Percentiles rank a stretch among this genome's conserved stretches.
These are phyloP conservation scores for Fomitopsis pulvina DNA, from an alignment of 768 basidiomycete species.

Conservation along the genomic window DNA sequence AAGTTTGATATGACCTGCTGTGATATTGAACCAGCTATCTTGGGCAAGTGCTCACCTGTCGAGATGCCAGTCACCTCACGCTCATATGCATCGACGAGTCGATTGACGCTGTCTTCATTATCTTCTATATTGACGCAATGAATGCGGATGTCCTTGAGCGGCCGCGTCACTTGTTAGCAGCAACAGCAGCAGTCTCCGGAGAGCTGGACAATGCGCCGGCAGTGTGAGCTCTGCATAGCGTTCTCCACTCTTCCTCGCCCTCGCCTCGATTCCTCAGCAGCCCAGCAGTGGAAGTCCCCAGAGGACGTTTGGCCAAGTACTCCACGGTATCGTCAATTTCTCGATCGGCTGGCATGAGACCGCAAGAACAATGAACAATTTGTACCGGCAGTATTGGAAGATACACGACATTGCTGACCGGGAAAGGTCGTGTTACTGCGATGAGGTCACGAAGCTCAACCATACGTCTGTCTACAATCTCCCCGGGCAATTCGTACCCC, in stretches of 20 bases:
- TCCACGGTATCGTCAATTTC: constrained; percentile 3
- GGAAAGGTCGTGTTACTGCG: constrained; percentile 13
- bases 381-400: constrained; percentile 32
- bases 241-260: constrained; percentile 21
- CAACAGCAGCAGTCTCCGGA: constrained; percentile 6
- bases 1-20: constrained; percentile 13
- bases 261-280: constrained; percentile 16
- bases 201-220: constrained; percentile 15
- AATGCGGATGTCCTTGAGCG: no score
- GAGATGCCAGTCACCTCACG: no score
- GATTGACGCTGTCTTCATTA: constrained; percentile 5
- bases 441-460: constrained; percentile 35
- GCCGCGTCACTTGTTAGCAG: no score
- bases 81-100: neutral
- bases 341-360: constrained; percentile 29
- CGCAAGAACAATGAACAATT: constrained; percentile 15
- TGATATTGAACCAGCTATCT: constrained; percentile 13
- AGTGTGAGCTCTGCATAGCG: constrained; percentile 22
- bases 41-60: constrained; percentile 7
- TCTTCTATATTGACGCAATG: no score
- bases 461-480: constrained; percentile 40
- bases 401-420: constrained; percentile 29
- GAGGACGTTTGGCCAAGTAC: constrained; percentile 1
- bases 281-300: constrained; percentile 18
- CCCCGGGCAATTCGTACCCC: constrained; percentile 32